These are phyloP conservation scores for Trametes pubescens DNA, from an alignment of 1,284 basidiomycete genomes.

Conservation along the genomic window DNA sequence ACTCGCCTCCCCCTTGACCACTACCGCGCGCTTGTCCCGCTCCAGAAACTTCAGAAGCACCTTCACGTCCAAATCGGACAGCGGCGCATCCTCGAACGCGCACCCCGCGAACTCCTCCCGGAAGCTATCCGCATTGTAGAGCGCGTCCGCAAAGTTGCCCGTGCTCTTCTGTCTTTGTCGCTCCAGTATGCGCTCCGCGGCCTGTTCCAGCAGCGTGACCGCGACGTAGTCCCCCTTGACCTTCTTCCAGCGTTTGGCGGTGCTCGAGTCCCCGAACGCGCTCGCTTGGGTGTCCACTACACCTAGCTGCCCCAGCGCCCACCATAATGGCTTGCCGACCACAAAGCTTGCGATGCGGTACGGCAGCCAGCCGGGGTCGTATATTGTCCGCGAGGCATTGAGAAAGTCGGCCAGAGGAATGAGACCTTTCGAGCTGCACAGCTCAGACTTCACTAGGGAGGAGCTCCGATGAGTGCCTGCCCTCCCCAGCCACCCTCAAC, in stretches of 20 bases:
- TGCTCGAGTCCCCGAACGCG: conserved; percentile 52
- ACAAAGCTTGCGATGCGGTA: conserved; percentile 74
- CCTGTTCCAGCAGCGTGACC: conserved; percentile 67
- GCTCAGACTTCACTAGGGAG: conserved; percentile 61
- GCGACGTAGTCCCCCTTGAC: conserved; percentile 82
- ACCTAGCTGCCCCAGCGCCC: conserved; percentile 83
- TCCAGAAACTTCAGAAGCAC: conserved; percentile 82
- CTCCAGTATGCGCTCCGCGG: conserved; percentile 67
- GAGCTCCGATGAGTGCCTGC: conserved; percentile 26
- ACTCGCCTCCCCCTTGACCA: conserved; percentile 71
- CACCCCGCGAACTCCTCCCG: conserved; percentile 61
- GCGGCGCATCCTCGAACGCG: conserved; percentile 50
- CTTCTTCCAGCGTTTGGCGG: conserved; percentile 70
- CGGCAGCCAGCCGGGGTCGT: conserved; percentile 73
- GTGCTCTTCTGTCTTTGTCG: conserved; percentile 56
- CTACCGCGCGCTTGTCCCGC: conserved; percentile 73
- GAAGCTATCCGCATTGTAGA: conserved; percentile 75
- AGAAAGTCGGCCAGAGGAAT: conserved; percentile 68
- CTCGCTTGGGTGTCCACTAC: conserved; percentile 69
- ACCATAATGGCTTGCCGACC: conserved; percentile 85
- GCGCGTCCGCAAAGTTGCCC: conserved; percentile 62
- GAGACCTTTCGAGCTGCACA: conserved; percentile 55
- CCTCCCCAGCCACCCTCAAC: background rate
- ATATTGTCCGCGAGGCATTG: conserved; percentile 65
- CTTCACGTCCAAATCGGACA: conserved; percentile 70